Base-by-base conservation (phyloP, 177 flowering plant genomes). In the Vitis hybrid region DNA sequence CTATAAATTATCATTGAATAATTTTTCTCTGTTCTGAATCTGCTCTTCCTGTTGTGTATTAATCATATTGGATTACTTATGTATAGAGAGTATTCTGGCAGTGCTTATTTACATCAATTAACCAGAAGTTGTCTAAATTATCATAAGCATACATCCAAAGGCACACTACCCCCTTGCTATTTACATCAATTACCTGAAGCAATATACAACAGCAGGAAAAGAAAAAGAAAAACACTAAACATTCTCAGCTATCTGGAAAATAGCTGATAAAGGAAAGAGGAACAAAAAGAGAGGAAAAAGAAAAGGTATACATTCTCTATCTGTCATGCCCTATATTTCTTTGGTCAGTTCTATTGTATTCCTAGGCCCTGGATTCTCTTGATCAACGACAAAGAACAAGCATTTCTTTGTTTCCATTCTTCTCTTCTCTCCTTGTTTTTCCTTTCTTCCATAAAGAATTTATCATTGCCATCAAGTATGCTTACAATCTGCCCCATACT, bases 321-420 rank as follows among this genome's bases (percentile, higher is more conserved):
- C 5, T 39, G 45, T 26, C 55, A 10, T 12, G 31, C 1, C 11
- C 7, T n/a, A 59, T 18, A 4, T 56, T 1, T 26, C 19, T 1
- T 45, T 10, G 67, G 26, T 65, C 51, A 59, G 51, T 51, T 69
- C 89, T 80, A 93, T 15, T 90, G 92, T 66, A 95, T 85, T 52
- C 98, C 97, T 20, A 95, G 86, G 76, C 97, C 97, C 77, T 95
- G 90, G 48, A 93, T 89, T 74, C 91, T 84, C 72, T 78, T 87
- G 53, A 92, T 71, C 75, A 87, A 68, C 50, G 86, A 80, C 81
- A 93, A 66, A 60, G 97, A 85, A 70, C 62, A 39, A 22, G 71
- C 86, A 77, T 93, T 85, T 63, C 75, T 81, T 26, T 72, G 69
- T 66, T 70, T 83, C 97, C 97, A 93, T 65, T 85, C 94, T 69